phyloP scores from a whole-genome alignment of 768 basidiomycete species.

The Boletales sp. region DNA sequence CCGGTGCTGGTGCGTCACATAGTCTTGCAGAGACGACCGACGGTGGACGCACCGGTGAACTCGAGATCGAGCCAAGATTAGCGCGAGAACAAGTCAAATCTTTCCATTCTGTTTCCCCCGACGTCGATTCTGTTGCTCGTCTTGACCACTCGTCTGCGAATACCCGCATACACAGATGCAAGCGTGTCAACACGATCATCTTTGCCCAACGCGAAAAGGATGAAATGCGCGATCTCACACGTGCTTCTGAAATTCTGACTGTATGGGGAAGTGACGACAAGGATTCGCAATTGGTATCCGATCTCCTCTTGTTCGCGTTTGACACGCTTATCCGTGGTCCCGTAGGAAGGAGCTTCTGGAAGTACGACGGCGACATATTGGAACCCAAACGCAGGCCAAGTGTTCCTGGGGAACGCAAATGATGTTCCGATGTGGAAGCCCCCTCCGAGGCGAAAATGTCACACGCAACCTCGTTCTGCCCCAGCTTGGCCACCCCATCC shows the following conservation, averaged over 20 bases:
- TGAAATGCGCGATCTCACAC: slow-evolving; percentile 86
- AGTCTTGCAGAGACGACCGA: slow-evolving; percentile 33
- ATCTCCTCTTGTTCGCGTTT: not conserved
- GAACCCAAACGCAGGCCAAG: slow-evolving; percentile 60
- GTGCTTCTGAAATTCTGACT: slow-evolving; percentile 73
- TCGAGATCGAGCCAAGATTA: slow-evolving; percentile 19
- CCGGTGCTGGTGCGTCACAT: slow-evolving; percentile 3
- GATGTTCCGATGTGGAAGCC: slow-evolving; percentile 61
- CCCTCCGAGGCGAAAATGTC: slow-evolving; percentile 13
- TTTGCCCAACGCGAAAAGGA: slow-evolving; percentile 83
- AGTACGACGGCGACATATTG: slow-evolving; percentile 42
- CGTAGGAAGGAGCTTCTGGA: slow-evolving; percentile 23
- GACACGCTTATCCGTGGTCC: slow-evolving; percentile 2
- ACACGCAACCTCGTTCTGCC: not conserved
- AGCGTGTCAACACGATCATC: slow-evolving; percentile 60
- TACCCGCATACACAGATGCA: slow-evolving; percentile 24
- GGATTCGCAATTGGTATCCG: slow-evolving; percentile 10
- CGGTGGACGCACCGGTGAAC: slow-evolving; percentile 20
- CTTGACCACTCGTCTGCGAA: slow-evolving; percentile 3
- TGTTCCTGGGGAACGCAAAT: slow-evolving; percentile 78
- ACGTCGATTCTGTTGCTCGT: not conserved
- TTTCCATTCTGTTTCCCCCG: not conserved
- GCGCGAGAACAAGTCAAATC: not conserved
- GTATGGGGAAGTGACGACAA: slow-evolving; percentile 27
- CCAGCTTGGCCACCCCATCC: not conserved